Evolutionary conservation across 1,284 basidiomycete genomes (phyloP).

Genomic region (Sporisorium reilianum): DNA sequence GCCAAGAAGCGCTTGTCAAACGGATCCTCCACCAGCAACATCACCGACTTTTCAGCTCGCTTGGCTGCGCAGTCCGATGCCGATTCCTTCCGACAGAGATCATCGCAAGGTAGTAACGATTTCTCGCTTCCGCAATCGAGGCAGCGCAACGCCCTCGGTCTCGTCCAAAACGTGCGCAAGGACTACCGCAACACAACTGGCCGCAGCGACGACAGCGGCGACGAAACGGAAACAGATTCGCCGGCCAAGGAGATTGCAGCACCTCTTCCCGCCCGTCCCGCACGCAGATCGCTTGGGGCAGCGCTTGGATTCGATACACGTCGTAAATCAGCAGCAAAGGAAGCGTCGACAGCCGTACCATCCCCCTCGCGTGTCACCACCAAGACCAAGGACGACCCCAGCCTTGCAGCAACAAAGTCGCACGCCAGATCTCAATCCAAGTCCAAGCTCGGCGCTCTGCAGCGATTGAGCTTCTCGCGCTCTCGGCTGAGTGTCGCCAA

Average conservation of each 20-base stretch:
- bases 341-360: not conserved
- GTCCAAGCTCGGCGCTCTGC: constrained; percentile 31
- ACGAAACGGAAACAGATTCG: constrained; percentile 44
- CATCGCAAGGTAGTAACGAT: constrained; percentile 10
- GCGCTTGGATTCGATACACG: constrained; percentile 33
- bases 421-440: constrained; percentile 23
- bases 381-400: constrained; percentile 6
- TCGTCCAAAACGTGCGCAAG: not conserved
- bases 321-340: constrained; percentile 1
- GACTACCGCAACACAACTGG: not conserved
- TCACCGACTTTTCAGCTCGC: constrained; percentile 41
- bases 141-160: constrained; percentile 6
- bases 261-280: constrained; percentile 1
- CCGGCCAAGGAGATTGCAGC: constrained; percentile 4
- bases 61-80: constrained; percentile 41
- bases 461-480: constrained; percentile 44
- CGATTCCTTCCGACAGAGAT: constrained; percentile 10
- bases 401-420: not conserved
- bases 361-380: not conserved
- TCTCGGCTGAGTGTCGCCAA: constrained; percentile 36
- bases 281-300: constrained; percentile 33
- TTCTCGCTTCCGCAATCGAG: not conserved
- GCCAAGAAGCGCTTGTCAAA: constrained; percentile 13
- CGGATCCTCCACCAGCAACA: constrained; percentile 23
- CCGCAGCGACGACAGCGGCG: constrained; percentile 27